phyloP scores from a whole-genome alignment of 1,139 yeast genomes.

The Suhomyces kunorum region DNA sequence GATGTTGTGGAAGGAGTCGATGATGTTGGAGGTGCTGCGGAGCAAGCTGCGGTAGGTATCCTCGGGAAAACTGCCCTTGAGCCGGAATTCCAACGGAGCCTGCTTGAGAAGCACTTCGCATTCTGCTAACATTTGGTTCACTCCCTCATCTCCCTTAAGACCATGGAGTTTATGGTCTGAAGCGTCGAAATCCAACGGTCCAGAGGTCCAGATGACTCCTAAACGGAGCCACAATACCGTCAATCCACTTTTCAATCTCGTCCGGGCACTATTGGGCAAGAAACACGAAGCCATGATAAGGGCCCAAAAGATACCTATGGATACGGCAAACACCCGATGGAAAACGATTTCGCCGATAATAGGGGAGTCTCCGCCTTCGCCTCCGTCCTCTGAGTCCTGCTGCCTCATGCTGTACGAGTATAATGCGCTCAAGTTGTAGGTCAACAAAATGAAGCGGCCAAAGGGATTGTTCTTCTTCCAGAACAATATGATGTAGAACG shows the following conservation, averaged over 20 bases:
- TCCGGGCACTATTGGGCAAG: constrained; percentile 75
- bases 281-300: constrained; percentile 61
- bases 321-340: constrained; percentile 73
- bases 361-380: constrained; percentile 72
- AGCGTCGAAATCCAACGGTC: constrained; percentile 43
- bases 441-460: constrained; percentile 71
- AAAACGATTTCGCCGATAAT: constrained; percentile 75
- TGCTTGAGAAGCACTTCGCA: constrained; percentile 62
- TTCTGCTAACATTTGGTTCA: constrained; percentile 61
- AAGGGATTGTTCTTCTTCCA: constrained; percentile 67
- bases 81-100: constrained; percentile 74
- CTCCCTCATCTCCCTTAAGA: constrained; percentile 52
- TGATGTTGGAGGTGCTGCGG: constrained; percentile 59
- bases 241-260: constrained; percentile 63
- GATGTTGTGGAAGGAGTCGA: constrained; percentile 76
- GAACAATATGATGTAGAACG: constrained; percentile 66
- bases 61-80: constrained; percentile 72
- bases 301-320: constrained; percentile 78
- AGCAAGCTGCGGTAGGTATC: constrained; percentile 53
- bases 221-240: constrained; percentile 73
- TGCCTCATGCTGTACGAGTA: constrained; percentile 71
- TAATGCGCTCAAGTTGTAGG: constrained; percentile 77
- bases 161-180: constrained; percentile 41
- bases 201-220: constrained; percentile 82
- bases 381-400: constrained; percentile 61